Conservation (phyloP, 1,284 basidiomycete species). For the Xerocomus cyaneibrunnescens region DNA sequence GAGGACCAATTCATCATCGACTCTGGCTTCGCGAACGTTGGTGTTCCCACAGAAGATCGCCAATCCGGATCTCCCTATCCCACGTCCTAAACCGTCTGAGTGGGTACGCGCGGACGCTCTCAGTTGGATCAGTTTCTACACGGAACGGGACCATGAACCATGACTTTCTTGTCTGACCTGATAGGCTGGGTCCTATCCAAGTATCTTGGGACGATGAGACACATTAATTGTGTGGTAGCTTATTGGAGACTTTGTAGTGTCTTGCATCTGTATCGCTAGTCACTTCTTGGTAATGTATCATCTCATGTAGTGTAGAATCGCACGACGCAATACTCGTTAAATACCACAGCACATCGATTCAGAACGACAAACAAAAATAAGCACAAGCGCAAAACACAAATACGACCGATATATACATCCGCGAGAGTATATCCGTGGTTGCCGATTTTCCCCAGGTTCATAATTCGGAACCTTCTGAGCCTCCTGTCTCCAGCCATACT, state of each 20-base stretch:
- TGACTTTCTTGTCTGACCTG: conserved; percentile 6
- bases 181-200: conserved; percentile 6
- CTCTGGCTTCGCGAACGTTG: conserved; percentile 3
- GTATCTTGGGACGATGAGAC: neutral
- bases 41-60: conserved; percentile 44
- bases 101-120: conserved; percentile 55
- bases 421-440: conserved; percentile 10
- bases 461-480: conserved; percentile 36
- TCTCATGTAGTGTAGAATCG: conserved; percentile 2
- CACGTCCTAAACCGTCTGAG: conserved; percentile 47
- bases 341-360: conserved; percentile 7
- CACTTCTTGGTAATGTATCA: conserved; percentile 2
- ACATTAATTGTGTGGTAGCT: neutral
- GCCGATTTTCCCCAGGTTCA: conserved; percentile 23
- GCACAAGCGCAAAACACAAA: conserved; percentile 10
- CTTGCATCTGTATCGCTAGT: conserved; percentile 22
- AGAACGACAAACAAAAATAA: conserved; percentile 10
- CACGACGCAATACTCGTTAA: conserved; percentile 6
- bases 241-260: neutral
- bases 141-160: conserved; percentile 9
- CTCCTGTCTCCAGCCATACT: conserved; percentile 36
- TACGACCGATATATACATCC: conserved; percentile 6
- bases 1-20: neutral
- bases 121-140: conserved; percentile 26
- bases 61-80: conserved; percentile 57